Evolutionary conservation across 805 yeast species (phyloP), one percentile per base, ranked within the genome.

Genomic region (Lachancea quebecensis): DNA sequence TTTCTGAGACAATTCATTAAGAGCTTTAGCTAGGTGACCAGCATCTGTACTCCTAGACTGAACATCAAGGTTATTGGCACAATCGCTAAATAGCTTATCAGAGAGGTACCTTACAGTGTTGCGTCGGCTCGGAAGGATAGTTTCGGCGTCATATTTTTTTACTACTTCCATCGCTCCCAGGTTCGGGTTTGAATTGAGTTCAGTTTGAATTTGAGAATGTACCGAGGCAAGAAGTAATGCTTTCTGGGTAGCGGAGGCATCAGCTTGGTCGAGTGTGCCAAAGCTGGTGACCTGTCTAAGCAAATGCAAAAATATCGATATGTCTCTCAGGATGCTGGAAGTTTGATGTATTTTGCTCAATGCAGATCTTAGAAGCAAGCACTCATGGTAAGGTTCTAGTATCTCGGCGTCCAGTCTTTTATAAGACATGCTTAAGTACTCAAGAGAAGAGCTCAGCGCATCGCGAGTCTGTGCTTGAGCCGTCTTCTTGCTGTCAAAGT

Each of bases 291-390:
- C 48, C 44, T 54, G 57, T 16, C 54, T 50, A 1, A 56, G 47
- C 41, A 62, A 45, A 44, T 62, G 64, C 11, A 60, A 35, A 35
- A 55, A 59, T 15, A 60, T 47, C 25, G 61, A 47, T 4, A 60
- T 53, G 38, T 60, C 64, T 42, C 66, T 55, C 39, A 63, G 44
- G 9, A 62, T 40, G 31, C 50, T 58, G 4, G 65, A 56, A 6
- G 66, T 61, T 45, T 63, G 66, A 44, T 63, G 65, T 18, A 63
- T 53, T 42, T 62, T 63, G 47, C 57, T 54, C 27, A 62, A 49
- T 4, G 58, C 62, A n/a, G 47, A 43, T 44, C 62, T 66, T 21
- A 63, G 40, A 43, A 50, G 59, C 25, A 56, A 56, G 3, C 64
- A 59, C 25, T 48, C 51, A 42, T 58, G 61, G 41, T 58, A 61